Conservation (phyloP, 306 rosid species). For the Sophora flavescens region DNA sequence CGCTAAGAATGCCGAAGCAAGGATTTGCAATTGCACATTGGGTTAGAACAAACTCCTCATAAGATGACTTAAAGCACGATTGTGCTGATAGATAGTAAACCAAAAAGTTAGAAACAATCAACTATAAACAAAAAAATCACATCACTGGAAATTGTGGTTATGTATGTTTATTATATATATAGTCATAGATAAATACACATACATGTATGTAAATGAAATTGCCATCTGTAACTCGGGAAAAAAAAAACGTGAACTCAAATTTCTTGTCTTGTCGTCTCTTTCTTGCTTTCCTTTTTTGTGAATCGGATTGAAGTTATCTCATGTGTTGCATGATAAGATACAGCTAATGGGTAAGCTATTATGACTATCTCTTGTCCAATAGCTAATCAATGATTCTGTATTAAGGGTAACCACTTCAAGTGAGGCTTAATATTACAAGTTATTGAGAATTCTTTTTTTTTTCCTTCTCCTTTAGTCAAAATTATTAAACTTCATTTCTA, state of each 20-base stretch:
- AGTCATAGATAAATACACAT: not conserved
- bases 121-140: conserved; percentile 4
- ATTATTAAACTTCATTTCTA: not conserved
- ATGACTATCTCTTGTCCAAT: conserved; percentile 16
- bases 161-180: not conserved
- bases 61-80: not conserved
- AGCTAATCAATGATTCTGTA: conserved; percentile 15
- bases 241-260: not conserved
- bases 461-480: not conserved
- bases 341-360: conserved; percentile 6
- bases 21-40: not conserved
- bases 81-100: not conserved
- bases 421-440: not conserved
- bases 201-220: not conserved
- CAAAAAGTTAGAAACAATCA: conserved; percentile 24
- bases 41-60: conserved; percentile 12
- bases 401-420: not conserved
- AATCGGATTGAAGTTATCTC: conserved; percentile 23
- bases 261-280: not conserved
- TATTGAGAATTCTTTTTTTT: not conserved
- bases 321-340: conserved; percentile 1
- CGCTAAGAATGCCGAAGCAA: not conserved
- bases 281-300: conserved; percentile 19
- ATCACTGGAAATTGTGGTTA: conserved; percentile 3
- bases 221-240: not conserved